Conservation (phyloP, 2,329 filamentous ascomycete species). For the Cladosporium sp. region DNA sequence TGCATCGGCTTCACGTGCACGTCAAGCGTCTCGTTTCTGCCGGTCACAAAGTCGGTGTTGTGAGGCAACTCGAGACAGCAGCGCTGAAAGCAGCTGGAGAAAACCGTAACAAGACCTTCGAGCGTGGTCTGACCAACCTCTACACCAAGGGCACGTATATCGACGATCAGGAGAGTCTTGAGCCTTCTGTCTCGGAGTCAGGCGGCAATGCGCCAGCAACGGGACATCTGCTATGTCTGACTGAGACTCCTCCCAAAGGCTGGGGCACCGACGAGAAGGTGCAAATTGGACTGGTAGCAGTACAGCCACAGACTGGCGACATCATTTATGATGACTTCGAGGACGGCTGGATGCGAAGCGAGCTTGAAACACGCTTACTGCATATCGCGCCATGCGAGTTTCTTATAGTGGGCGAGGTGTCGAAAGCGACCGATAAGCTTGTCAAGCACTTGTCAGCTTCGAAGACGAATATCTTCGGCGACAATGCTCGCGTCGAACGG, state of each 20-base stretch:
- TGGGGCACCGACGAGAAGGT: conserved; percentile 90
- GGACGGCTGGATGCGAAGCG: conserved; percentile 94
- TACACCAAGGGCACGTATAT: conserved; percentile 99
- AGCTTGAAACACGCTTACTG: conserved; percentile 90
- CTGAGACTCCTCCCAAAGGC: conserved; percentile 74
- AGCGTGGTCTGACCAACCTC: conserved; percentile 87
- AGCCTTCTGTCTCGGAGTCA: conserved; percentile 55
- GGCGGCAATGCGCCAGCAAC: conserved; percentile 53
- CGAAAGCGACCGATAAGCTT: conserved; percentile 87
- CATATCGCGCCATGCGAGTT: conserved; percentile 97
- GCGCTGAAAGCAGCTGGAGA: conserved; percentile 93
- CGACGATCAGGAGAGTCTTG: conserved; percentile 82
- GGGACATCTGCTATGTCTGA: conserved; percentile 91
- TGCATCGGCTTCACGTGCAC: conserved; percentile 86
- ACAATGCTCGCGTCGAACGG: conserved; percentile 80
- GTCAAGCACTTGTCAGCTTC: conserved; percentile 84
- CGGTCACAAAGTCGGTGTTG: conserved; percentile 93
- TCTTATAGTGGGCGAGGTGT: conserved; percentile 84
- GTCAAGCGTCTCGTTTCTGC: conserved; percentile 88
- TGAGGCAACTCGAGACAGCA: conserved; percentile 90
- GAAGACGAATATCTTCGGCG: conserved; percentile 85
- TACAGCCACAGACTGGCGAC: conserved; percentile 92
- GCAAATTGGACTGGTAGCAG: conserved; percentile 83
- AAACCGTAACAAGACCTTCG: conserved; percentile 88
- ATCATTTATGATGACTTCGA: conserved; percentile 95